A percentile compares a stretch with the other conserved stretches of the same genome.
phyloP scores from a whole-genome alignment of 768 basidiomycete species.

The Suillus variegatus region DNA sequence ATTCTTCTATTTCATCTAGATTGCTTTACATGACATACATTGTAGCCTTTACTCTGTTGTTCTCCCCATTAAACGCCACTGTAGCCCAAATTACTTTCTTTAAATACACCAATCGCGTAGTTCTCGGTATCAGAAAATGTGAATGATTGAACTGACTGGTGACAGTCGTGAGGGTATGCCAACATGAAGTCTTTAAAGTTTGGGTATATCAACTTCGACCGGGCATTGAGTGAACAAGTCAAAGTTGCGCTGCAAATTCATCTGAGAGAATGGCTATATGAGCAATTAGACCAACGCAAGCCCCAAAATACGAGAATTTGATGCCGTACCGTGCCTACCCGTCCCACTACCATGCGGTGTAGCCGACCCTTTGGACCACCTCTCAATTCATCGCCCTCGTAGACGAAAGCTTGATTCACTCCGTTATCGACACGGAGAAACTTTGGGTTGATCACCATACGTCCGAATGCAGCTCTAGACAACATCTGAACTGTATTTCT shows the following conservation, averaged over 20 bases:
- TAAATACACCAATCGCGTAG: not conserved
- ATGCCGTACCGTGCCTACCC: slow-evolving; percentile 47
- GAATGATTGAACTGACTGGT: not conserved
- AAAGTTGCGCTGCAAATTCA: slow-evolving; percentile 62
- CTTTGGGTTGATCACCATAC: slow-evolving; percentile 59
- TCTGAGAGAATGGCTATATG: slow-evolving; percentile 47
- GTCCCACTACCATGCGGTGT: slow-evolving; percentile 56
- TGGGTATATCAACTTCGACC: not conserved
- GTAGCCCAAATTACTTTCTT: slow-evolving; percentile 1
- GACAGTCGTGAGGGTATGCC: not conserved
- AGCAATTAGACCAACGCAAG: slow-evolving; percentile 3
- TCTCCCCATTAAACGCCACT: not conserved
- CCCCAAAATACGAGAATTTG: slow-evolving; percentile 23
- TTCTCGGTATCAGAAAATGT: not conserved
- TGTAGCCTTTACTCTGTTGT: not conserved
- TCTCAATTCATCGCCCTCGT: slow-evolving; percentile 70
- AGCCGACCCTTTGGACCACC: slow-evolving; percentile 60
- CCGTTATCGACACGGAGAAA: slow-evolving; percentile 39
- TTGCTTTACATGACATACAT: not conserved
- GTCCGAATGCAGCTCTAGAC: slow-evolving; percentile 58
- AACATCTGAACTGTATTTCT: slow-evolving; percentile 45
- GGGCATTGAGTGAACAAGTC: slow-evolving; percentile 54
- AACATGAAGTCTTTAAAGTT: not conserved
- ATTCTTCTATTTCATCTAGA: not conserved
- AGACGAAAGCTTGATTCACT: slow-evolving; percentile 53